Base-by-base conservation (phyloP, 768 basidiomycete species). In the Gelatoporia subvermispora region DNA sequence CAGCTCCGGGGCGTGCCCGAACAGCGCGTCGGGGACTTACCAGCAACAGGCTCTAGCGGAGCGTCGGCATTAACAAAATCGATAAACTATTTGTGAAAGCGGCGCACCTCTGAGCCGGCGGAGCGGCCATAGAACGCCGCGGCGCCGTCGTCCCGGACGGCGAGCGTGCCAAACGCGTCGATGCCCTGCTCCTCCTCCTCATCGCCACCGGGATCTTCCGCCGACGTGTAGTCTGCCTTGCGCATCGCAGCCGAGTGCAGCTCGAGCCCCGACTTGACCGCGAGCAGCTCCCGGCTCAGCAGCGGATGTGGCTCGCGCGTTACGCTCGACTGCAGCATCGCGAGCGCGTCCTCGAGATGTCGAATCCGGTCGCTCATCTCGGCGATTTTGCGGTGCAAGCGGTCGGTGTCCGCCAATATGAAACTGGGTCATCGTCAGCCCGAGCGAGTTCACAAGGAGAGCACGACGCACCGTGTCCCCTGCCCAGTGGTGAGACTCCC, bases 401-500 rank as follows among this genome's bases (percentile, higher is more conserved):
- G 75, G 45, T 80, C 75, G 2, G 82, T 84, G 48, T 81, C 81
- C 2, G 81, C 81, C 13, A 84, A 70, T 41, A 84, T 81, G 60
- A 82, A 85, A 28, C 81, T 81, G 57, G 24, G 23, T 22, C 5
- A 20, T 25, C 13, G 46, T 4, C 40, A 45, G 31, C 22, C 28
- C 13, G 18, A 38, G 18, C 43, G 22, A 44, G n/a, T n/a, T n/a
- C 35, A 25, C 46, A 31, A 38, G 15, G 47, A 18, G 15, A 5
- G 31, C 8, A 41, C 35, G 49, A 61, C 76, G 49, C 57, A 84
- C 85, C 85, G 74, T 35, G 86, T 88, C 17, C 86, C 86, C 60
- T 88, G 84, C 4, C 86, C 86, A 1, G 86, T 88, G 13, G 83
- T 78, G 35, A 88, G 72, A 59, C 82, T 84, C 24, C 84, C 85